Evolutionary conservation across 2,329 filamentous ascomycete species (phyloP).

Genomic region (Xylariales sp.): DNA sequence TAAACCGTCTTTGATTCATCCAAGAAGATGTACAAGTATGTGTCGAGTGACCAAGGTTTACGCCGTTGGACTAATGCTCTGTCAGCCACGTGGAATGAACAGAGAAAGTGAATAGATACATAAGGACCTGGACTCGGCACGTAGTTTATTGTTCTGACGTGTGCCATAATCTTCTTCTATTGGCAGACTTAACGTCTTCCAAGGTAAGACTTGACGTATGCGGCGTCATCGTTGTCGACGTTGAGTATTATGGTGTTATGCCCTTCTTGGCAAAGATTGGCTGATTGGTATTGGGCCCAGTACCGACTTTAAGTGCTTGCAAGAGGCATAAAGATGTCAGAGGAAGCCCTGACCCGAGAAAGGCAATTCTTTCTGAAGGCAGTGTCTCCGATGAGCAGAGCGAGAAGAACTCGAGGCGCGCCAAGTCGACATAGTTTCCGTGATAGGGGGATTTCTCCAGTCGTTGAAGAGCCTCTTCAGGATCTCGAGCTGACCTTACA

Average conservation of each 20-base stretch:
- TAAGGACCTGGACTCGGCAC: too few species aligned
- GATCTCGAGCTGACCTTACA: constrained; percentile 21
- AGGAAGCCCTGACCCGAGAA: constrained; percentile 46
- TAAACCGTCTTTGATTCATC: too few species aligned
- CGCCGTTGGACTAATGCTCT: too few species aligned
- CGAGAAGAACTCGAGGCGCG: constrained; percentile 39
- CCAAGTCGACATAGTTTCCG: constrained; percentile 43
- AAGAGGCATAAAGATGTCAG: constrained; percentile 42
- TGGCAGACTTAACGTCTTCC: constrained; percentile 34
- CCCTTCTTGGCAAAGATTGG: not conserved
- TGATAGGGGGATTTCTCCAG: constrained; percentile 43
- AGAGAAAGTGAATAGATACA: too few species aligned
- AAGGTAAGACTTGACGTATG: constrained; percentile 26
- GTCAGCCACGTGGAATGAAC: not conserved
- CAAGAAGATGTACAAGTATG: too few species aligned
- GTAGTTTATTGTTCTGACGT: too few species aligned
- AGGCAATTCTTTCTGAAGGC: constrained; percentile 33
- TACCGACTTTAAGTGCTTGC: constrained; percentile 24
- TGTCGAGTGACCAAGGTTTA: too few species aligned
- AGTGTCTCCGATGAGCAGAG: constrained; percentile 29
- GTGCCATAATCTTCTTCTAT: too few species aligned
- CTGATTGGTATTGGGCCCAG: constrained; percentile 9
- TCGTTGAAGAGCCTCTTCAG: constrained; percentile 14
- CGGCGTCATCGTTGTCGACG: constrained; percentile 33
- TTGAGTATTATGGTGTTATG: constrained; percentile 28